Evolutionary conservation across 2,329 filamentous ascomycete species (phyloP).

Genomic region (Lachnellula suecica): DNA sequence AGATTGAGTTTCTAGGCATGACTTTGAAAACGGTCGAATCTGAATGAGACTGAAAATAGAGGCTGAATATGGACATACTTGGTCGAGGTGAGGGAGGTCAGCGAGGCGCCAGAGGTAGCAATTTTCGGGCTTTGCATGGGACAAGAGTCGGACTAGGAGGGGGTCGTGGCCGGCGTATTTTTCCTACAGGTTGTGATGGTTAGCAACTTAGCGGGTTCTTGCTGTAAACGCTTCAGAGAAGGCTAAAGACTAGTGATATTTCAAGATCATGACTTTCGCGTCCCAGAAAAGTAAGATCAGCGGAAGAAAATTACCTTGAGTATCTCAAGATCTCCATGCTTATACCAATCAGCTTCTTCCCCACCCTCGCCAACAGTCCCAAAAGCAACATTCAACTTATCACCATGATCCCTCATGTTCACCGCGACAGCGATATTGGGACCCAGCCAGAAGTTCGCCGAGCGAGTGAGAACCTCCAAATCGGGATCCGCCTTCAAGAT

Average conservation of each 20-base stretch:
- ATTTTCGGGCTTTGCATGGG: not conserved
- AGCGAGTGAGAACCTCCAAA: not conserved
- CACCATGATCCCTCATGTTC: not conserved
- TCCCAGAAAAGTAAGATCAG: no score
- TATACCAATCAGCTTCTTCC: not conserved
- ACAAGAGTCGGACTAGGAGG: not conserved
- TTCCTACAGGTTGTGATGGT: not conserved
- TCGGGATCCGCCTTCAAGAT: not conserved
- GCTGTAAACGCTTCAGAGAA: no score
- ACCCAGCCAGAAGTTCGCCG: not conserved
- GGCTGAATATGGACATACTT: no score
- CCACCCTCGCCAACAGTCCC: not conserved
- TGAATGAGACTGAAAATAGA: no score
- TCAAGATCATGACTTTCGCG: no score
- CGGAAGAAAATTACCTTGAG: not conserved
- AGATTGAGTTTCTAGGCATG: no score
- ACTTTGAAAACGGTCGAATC: no score
- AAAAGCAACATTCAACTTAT: not conserved
- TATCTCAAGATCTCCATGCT: not conserved
- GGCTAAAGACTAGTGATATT: no score
- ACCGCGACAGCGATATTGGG: not conserved
- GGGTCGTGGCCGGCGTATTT: constrained; percentile 2
- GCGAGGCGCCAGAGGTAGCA: constrained; percentile 1
- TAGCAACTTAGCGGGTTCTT: not conserved
- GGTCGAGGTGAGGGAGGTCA: not conserved